These are phyloP conservation scores for Globisporangium barbulae DNA, from an alignment of 352 stramenopile species.

Conservation along the genomic window DNA sequence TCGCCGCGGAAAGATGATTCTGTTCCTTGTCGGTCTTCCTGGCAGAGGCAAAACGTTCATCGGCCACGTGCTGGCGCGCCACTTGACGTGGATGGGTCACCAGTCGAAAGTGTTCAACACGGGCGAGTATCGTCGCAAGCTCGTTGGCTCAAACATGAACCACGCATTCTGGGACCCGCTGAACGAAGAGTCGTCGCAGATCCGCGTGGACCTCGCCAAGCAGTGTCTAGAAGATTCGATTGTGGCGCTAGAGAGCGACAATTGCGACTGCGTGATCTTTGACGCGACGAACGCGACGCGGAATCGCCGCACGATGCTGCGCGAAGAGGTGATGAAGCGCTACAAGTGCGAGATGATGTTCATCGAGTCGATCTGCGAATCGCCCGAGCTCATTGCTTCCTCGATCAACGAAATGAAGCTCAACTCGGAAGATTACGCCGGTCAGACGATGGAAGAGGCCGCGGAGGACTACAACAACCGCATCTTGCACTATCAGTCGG, in stretches of 20 bases:
- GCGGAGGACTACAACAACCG: conserved; percentile 71
- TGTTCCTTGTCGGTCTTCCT: conserved; percentile 77
- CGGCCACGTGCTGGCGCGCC: conserved; percentile 71
- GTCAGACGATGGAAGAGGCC: conserved; percentile 67
- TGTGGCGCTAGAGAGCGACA: conserved; percentile 52
- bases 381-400: conserved; percentile 65
- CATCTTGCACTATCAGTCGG: conserved; percentile 74
- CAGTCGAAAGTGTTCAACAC: conserved; percentile 81
- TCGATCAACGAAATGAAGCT: conserved; percentile 87
- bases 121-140: conserved; percentile 70
- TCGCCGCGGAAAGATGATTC: conserved; percentile 67
- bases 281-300: conserved; percentile 84
- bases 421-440: conserved; percentile 75
- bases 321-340: conserved; percentile 46
- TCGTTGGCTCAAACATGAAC: conserved; percentile 65
- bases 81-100: conserved; percentile 87
- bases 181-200: conserved; percentile 68
- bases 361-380: conserved; percentile 79
- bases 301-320: conserved; percentile 55
- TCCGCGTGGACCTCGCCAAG: conserved; percentile 64
- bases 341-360: conserved; percentile 83
- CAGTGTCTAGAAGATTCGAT: conserved; percentile 76
- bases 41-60: conserved; percentile 86
- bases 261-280: conserved; percentile 79
- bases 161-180: conserved; percentile 82